These are phyloP conservation scores for Rhodotorula paludigena DNA, from an alignment of 768 basidiomycete species.

Conservation along the genomic window DNA sequence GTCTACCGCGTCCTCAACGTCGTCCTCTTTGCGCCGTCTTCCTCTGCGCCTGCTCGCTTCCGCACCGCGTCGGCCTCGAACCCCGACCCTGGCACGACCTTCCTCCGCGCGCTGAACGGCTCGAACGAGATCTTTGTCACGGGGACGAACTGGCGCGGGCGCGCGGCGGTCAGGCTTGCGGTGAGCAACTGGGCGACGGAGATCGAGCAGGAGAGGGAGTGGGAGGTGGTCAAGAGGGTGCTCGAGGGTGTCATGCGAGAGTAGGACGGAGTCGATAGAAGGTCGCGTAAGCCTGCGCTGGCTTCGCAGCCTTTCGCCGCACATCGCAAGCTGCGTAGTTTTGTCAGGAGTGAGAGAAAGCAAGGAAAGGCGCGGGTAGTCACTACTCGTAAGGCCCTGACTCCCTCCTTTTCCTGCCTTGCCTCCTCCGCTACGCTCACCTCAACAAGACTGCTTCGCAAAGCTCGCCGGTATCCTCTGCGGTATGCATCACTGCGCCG, in stretches of 20 bases:
- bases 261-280: no score
- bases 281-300: no score
- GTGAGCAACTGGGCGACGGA: slow-evolving; percentile 49
- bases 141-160: slow-evolving; percentile 47
- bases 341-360: no score
- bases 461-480: no score
- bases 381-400: no score
- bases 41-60: background rate
- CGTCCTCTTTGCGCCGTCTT: slow-evolving; percentile 36
- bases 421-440: no score
- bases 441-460: no score
- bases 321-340: no score
- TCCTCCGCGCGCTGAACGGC: slow-evolving; percentile 47
- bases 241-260: slow-evolving; percentile 41
- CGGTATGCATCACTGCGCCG: no score
- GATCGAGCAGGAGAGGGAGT: slow-evolving; percentile 36
- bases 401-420: no score
- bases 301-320: no score
- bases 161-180: slow-evolving; percentile 49
- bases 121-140: slow-evolving; percentile 48
- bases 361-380: no score
- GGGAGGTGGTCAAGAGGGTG: slow-evolving; percentile 41
- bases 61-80: background rate
- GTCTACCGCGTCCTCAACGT: slow-evolving; percentile 38
- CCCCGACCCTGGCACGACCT: slow-evolving; percentile 5